These are phyloP conservation scores for Acer campestre DNA, from an alignment of 345 rosid species.

Conservation along the genomic window DNA sequence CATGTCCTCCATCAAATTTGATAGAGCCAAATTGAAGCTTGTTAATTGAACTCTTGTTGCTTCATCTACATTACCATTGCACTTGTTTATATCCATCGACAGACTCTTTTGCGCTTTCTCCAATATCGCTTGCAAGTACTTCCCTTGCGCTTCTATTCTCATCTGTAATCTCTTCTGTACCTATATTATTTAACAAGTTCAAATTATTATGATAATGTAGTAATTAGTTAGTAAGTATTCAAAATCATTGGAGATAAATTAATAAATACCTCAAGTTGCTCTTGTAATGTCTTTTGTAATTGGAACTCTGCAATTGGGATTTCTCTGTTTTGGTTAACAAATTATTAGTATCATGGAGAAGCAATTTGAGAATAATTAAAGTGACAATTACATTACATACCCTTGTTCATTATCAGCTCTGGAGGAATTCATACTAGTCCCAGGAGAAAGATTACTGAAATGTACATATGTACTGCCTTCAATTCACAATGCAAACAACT, in stretches of 20 bases:
- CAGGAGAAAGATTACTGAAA: conserved; percentile 37
- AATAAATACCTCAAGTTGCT: conserved; percentile 61
- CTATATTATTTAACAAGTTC: conserved; percentile 25
- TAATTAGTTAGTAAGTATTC: conserved; percentile 14
- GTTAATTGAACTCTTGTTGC: conserved; percentile 39
- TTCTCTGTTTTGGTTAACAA: conserved; percentile 39
- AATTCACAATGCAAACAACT: neutral
- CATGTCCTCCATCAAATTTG: conserved; percentile 38
- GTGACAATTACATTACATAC: conserved; percentile 20
- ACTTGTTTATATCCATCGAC: conserved; percentile 19
- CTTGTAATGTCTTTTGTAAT: conserved; percentile 59
- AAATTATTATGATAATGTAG: neutral
- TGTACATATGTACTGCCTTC: conserved; percentile 49
- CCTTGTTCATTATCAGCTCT: conserved; percentile 38
- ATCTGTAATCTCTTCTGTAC: conserved; percentile 72
- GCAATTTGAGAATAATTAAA: too few relatives aligned
- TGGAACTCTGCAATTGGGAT: conserved; percentile 50
- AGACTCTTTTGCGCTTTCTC: conserved; percentile 77
- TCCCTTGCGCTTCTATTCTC: conserved; percentile 92
- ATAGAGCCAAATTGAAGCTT: conserved; percentile 50
- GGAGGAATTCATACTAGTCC: conserved; percentile 33
- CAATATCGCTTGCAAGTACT: conserved; percentile 67
- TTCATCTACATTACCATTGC: conserved; percentile 26
- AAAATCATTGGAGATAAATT: too few relatives aligned
- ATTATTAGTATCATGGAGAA: neutral